Base-by-base conservation (phyloP, 805 yeast species). In the Isabelozyma heimii region DNA sequence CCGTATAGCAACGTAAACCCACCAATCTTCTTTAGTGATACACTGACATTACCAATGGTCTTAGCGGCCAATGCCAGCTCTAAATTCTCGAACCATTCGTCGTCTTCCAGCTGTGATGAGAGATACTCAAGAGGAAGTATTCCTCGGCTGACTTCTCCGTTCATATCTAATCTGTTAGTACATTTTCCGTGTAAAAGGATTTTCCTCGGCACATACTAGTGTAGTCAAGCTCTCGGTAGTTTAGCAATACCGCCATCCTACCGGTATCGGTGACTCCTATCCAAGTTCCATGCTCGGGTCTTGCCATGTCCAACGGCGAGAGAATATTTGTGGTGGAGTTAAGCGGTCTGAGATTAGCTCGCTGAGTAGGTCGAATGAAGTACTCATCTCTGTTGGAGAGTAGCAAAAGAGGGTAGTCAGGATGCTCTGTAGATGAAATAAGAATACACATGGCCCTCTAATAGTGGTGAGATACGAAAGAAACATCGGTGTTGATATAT, bases 331-430 rank as follows among this genome's bases (percentile, higher is more conserved):
- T 63, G 44, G 71, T 66, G 51, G 66, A 47, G 49, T 72, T 65
- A 47, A 73, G 54, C 3, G 42, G 43, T 42, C 72, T 52, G n/a
- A 58, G 50, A 46, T 62, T 58, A 37, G 92, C 85, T n/a, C 64
- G 60, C 46, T 79, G 75, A 0, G 98, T 92, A 2, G 85, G 83
- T 44, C 99, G 69, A 41, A 74, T 78, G 61, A 87, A 83, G 58
- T 71, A 88, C 64, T 94, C 99, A 62, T 94, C 99, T 42, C 99
- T 67, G 61, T 92, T 92, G 3, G 97, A 89, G 3, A 89, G 69
- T 4, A 90, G 62, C 2, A 92, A 79, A 38, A 92, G 72, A 0
- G 95, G 88, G 45, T 83, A 92, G 16, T 86, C 81, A 0, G 87
- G 85, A 60, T 88, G 91, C 1, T 72, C 76, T 12, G 82, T 79